Base-by-base conservation (phyloP, 163 green algal species). In the Volvox carteri region DNA sequence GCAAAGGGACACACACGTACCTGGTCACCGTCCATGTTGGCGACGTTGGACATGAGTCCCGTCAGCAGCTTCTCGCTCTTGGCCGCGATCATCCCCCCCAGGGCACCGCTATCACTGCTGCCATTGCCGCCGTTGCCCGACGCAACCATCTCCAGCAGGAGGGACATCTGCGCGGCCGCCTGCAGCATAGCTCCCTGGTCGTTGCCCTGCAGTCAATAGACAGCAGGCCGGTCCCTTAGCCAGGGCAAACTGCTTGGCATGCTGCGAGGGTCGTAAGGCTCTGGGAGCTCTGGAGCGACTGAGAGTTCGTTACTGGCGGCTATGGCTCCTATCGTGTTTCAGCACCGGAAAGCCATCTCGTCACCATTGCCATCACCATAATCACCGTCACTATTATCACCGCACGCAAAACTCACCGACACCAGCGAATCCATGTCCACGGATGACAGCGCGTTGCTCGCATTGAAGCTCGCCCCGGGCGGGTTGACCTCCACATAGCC, bases 161-260 rank as follows among this genome's bases (percentile, higher is more conserved):
- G n/a, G n/a, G 46, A 9, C 28, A 67, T 68, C 74, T 83, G 74
- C 46, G 42, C 4, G 33, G 30, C 50, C 0, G 78, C 78, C 41
- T 86, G 78, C 8, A 86, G 58, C 21, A 86, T 56, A 0, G 56
- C 28, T 16, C 41, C 11, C 25, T 35, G 16, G 58, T 86, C 78
- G 56, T 62, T 76, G 7, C 56, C 46, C 58, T 86, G 78, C 48
- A 58, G n/a, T n/a, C n/a, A n/a, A 58, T 14, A 58, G 12, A 58
- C 12, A 11, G 48, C 48, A 58, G n/a, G n/a, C n/a, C n/a, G n/a
- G n/a, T n/a, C n/a, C n/a, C n/a, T n/a, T n/a, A n/a, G n/a, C n/a
- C n/a, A n/a, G n/a, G n/a, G n/a, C n/a, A n/a, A n/a, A n/a, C n/a
- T n/a, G n/a, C n/a, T n/a, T n/a, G n/a, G n/a, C n/a, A n/a, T n/a